phyloP scores from a whole-genome alignment of 805 yeast genomes.

The Yamadazyma sp. region DNA sequence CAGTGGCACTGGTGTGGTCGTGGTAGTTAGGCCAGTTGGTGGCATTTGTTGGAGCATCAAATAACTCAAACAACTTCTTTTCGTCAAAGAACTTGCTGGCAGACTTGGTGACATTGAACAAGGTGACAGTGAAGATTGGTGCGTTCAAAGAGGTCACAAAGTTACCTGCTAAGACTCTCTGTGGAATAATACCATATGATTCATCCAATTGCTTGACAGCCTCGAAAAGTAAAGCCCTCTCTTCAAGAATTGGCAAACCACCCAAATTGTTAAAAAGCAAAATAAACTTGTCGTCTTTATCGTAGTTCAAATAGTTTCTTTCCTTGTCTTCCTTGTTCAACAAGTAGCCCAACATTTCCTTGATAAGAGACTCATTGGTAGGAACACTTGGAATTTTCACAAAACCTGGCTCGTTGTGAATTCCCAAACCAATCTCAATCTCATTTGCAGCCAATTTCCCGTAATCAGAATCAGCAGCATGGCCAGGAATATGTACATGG shows the following conservation, averaged over 20 bases:
- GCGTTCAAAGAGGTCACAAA: slow-evolving; percentile 39
- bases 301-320: slow-evolving; percentile 31
- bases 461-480: slow-evolving; percentile 20
- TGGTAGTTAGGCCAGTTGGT: slow-evolving; percentile 29
- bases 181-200: slow-evolving; percentile 25
- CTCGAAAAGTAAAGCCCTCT: slow-evolving; percentile 25
- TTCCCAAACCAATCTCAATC: slow-evolving; percentile 37
- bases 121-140: slow-evolving; percentile 35
- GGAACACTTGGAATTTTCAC: slow-evolving; percentile 29
- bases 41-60: slow-evolving; percentile 31
- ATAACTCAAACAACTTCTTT: slow-evolving; percentile 25
- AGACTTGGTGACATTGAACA: slow-evolving; percentile 33
- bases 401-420: slow-evolving; percentile 42
- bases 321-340: slow-evolving; percentile 25
- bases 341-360: slow-evolving; percentile 23
- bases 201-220: slow-evolving; percentile 22
- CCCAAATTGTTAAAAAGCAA: slow-evolving; percentile 37
- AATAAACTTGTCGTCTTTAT: slow-evolving; percentile 26
- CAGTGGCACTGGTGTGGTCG: slow-evolving; percentile 12
- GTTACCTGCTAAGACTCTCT: slow-evolving; percentile 31
- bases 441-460: slow-evolving; percentile 27
- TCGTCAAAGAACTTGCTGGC: slow-evolving; percentile 20
- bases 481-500: slow-evolving; percentile 39
- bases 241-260: slow-evolving; percentile 36
- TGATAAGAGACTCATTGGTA: slow-evolving; percentile 29